Base-by-base conservation (phyloP, 163 green algal species). In the Prototheca cutis region DNA sequence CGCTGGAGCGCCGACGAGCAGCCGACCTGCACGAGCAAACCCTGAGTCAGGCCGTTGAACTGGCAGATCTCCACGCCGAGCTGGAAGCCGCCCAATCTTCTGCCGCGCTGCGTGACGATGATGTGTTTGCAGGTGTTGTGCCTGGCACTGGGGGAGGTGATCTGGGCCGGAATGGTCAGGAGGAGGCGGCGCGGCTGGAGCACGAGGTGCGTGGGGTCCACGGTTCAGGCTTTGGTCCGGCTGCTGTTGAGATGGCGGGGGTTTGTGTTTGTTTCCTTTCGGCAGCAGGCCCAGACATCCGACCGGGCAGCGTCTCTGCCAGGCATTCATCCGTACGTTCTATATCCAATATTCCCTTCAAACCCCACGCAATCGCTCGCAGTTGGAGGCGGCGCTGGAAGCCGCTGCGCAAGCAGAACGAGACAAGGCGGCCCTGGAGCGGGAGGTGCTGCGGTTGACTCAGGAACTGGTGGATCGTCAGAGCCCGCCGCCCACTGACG, bases 1-100 rank as follows among this genome's bases (percentile, higher is more conserved):
- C 23, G 4, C 17, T 25, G 28, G 62, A 69, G 39, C 53, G 51
- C 0, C 52, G 53, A 4, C 33, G 53, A 7, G 32, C 33, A 3
- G n/a, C 32, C 24, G 53, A 40, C 21, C 10, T 69, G 4, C 48
- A 69, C 15, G n/a, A 21, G 29, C 62, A 69, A 39, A 40, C 30
- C 4, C 27, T 69, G 4, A 23, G 17, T 21, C 59, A 71, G 62
- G 63, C 62, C 8, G 23, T 72, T 27, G 69, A 76, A 29, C 32
- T 76, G 25, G 69, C 72, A n/a, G 57, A 71, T 6, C 19, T 62
- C 7, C 63, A 66, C 29, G 27, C 36, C 0, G 52, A 76, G 19
- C n/a, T 30, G 21, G 53, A 42, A 6, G 55, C 61, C n/a, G 30
- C 18, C 13, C 34, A 27, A 49, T 10, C n/a, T 10, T 17, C 28